These are phyloP conservation scores for Quercus agrifolia DNA, from an alignment of 306 rosid species.

Conservation along the genomic window DNA sequence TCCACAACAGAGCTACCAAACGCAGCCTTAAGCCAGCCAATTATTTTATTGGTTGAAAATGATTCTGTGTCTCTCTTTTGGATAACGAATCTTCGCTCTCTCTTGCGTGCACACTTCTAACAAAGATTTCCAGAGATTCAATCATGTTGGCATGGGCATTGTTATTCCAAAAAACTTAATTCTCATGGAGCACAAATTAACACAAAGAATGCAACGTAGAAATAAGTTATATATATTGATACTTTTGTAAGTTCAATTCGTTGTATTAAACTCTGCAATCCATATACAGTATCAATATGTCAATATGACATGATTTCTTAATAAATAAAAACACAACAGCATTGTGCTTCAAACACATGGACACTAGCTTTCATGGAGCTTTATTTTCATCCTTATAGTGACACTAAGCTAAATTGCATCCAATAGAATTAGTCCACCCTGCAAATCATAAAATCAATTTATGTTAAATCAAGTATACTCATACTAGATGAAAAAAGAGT, in stretches of 20 bases:
- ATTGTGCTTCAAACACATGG: neutral
- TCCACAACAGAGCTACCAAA: no score
- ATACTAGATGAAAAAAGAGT: neutral
- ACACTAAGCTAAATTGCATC: no score
- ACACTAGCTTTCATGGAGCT: neutral
- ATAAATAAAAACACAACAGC: neutral
- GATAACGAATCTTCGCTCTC: neutral
- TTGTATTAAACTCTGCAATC: neutral
- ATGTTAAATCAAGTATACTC: neutral
- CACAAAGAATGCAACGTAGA: neutral
- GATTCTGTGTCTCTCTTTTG: neutral
- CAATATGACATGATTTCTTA: neutral
- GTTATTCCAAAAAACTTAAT: neutral
- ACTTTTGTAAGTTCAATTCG: neutral
- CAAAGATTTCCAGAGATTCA: neutral
- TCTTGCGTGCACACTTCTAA: neutral
- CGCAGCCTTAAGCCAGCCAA: no score
- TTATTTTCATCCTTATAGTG: neutral
- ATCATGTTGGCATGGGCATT: neutral
- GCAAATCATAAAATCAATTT: conserved; percentile 17
- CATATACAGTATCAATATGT: neutral
- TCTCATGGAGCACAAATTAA: neutral
- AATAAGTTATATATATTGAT: neutral
- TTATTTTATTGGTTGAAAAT: no score
- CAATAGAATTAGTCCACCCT: conserved; percentile 34